These are phyloP conservation scores for Nannochloropsis gaditana DNA, from an alignment of 108 stramenopile species.

Conservation along the genomic window DNA sequence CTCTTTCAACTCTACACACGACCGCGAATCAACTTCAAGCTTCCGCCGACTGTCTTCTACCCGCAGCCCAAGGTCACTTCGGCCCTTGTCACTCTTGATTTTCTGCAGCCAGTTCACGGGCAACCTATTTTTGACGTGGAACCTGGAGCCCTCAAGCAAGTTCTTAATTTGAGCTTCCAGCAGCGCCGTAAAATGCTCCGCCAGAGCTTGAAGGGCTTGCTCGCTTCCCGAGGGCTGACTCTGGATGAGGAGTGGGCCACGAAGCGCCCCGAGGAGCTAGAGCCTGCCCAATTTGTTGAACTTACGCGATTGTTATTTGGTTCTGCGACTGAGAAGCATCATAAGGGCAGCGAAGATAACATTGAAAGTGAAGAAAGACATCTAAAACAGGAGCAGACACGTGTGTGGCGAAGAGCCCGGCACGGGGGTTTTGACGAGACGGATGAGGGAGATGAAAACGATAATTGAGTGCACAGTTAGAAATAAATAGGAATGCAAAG, in stretches of 20 bases:
- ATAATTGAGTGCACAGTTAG: not conserved
- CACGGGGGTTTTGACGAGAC: not conserved
- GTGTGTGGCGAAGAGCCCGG: not conserved
- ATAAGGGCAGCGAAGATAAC: not conserved
- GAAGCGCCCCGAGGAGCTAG: slow-evolving; percentile 82
- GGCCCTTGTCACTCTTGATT: slow-evolving; percentile 82
- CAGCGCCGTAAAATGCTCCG: slow-evolving; percentile 90
- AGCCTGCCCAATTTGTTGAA: slow-evolving; percentile 85
- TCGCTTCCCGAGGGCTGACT: slow-evolving; percentile 35
- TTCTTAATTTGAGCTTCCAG: slow-evolving; percentile 80
- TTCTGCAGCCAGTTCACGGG: slow-evolving; percentile 24
- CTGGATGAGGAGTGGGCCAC: slow-evolving; percentile 72
- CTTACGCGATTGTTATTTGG: slow-evolving; percentile 69
- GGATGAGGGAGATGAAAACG: not conserved
- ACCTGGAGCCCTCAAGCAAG: slow-evolving; percentile 66
- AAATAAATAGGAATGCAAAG: not conserved
- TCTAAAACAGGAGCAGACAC: not conserved
- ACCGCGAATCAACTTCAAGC: slow-evolving; percentile 78
- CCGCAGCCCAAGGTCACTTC: slow-evolving; percentile 91
- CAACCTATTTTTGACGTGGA: slow-evolving; percentile 59
- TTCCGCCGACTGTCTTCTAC: slow-evolving; percentile 94
- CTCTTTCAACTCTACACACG: slow-evolving; percentile 87
- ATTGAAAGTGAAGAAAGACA: not conserved
- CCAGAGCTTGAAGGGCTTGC: slow-evolving; percentile 73
- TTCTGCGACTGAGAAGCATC: not conserved